phyloP scores from a whole-genome alignment of 192 early-diverging fungal species.

The Backusella macrospora region DNA sequence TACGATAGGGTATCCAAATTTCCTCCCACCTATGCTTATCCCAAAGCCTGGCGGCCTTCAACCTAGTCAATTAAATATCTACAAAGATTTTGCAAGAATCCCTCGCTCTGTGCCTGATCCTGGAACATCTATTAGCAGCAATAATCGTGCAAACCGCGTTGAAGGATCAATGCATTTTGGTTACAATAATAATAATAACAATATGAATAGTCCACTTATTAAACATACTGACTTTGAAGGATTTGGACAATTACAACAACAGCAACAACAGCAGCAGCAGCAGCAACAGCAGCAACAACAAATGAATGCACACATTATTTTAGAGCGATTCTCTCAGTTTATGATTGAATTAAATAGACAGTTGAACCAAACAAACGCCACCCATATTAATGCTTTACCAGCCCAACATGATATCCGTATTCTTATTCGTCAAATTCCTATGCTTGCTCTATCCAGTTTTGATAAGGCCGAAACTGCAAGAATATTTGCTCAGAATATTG shows the following conservation, averaged over 20 bases:
- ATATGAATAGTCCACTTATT: not conserved
- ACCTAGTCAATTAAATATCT: slow-evolving; percentile 76
- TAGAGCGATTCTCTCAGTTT: slow-evolving; percentile 65
- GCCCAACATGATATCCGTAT: slow-evolving; percentile 77
- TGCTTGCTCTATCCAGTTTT: slow-evolving; percentile 66
- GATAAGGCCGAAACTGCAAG: slow-evolving; percentile 77
- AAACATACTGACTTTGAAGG: not conserved
- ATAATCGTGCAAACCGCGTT: not conserved
- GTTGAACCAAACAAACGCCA: slow-evolving; percentile 50
- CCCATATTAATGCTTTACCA: slow-evolving; percentile 68
- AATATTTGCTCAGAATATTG: slow-evolving; percentile 86
- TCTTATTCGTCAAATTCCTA: slow-evolving; percentile 70
- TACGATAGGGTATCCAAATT: slow-evolving; percentile 77
- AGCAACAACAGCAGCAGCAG: not conserved
- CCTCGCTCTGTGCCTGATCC: slow-evolving; percentile 5
- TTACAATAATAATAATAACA: slow-evolving; percentile 19
- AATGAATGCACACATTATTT: slow-evolving; percentile 49
- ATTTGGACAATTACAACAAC: not conserved
- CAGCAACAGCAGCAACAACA: not conserved
- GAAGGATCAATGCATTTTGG: not conserved
- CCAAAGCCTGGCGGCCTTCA: slow-evolving; percentile 83
- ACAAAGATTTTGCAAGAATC: slow-evolving; percentile 82
- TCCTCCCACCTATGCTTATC: slow-evolving; percentile 84
- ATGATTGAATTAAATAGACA: slow-evolving; percentile 79
- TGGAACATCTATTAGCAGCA: not conserved